These are phyloP conservation scores for Kwoniella mangroviensis DNA, from an alignment of 768 basidiomycete species.

Conservation along the genomic window DNA sequence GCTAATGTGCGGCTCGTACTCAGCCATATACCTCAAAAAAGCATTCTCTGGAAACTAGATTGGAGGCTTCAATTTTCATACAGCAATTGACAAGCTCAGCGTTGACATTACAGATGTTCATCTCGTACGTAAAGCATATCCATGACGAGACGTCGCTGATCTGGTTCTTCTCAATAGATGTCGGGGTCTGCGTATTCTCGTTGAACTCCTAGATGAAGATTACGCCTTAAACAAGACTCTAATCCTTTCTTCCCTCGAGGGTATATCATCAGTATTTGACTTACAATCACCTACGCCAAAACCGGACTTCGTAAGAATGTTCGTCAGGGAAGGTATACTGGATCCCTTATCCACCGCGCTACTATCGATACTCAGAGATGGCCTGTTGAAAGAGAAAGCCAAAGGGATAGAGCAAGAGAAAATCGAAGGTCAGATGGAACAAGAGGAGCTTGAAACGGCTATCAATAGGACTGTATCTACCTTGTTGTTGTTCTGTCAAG, in stretches of 20 bases:
- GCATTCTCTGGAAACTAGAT: conserved; percentile 86
- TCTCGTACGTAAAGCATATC: conserved; percentile 69
- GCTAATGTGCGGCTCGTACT: conserved; percentile 3
- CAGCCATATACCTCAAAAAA: conserved; percentile 89
- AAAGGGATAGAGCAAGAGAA: conserved; percentile 68
- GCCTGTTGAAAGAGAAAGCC: conserved; percentile 66
- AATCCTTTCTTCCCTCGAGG: conserved; percentile 89
- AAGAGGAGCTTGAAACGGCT: conserved; percentile 79
- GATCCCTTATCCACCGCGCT: conserved; percentile 90
- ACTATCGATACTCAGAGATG: conserved; percentile 74
- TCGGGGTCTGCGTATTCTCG: conserved; percentile 89
- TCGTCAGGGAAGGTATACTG: conserved; percentile 90
- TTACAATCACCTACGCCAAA: conserved; percentile 88
- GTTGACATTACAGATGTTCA: conserved; percentile 96
- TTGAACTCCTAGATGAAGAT: conserved; percentile 95
- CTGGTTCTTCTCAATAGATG: conserved; percentile 64
- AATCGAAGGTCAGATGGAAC: conserved; percentile 62
- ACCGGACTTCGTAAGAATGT: conserved; percentile 98
- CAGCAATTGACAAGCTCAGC: conserved; percentile 85
- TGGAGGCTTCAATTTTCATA: conserved; percentile 95
- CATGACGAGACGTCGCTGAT: not conserved
- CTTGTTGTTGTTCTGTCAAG: conserved; percentile 89
- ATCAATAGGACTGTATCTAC: conserved; percentile 83
- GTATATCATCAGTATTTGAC: conserved; percentile 93
- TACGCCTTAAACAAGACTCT: conserved; percentile 89